A percentile compares a stretch with the other conserved stretches of the same genome.
Conservation (phyloP, 306 rosid genomes). For the Dryas alaskensis region DNA sequence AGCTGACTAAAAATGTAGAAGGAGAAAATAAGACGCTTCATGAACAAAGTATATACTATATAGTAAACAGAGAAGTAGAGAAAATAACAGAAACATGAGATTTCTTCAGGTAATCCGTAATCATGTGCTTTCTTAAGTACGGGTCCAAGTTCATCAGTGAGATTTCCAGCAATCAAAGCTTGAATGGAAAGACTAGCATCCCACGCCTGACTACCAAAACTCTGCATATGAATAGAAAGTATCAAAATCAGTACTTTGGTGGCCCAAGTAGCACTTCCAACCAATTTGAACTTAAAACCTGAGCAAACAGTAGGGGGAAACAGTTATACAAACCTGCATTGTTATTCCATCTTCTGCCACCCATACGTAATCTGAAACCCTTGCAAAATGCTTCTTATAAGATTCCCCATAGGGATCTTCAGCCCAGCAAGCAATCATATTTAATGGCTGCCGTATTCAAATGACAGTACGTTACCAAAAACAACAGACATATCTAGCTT, state of each 20-base stretch:
- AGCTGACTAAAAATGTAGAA: too few species aligned
- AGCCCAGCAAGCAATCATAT: constrained; percentile 69
- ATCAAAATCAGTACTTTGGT: neutral
- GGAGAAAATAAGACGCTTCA: too few species aligned
- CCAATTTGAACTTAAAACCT: too few species aligned
- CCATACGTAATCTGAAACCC: constrained; percentile 51
- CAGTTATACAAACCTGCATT: constrained; percentile 35
- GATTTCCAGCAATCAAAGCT: constrained; percentile 54
- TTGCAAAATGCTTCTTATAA: constrained; percentile 60
- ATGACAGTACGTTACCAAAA: too few species aligned
- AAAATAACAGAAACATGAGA: constrained; percentile 35
- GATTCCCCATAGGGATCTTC: constrained; percentile 66
- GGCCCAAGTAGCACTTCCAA: too few species aligned
- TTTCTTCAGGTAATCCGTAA: constrained; percentile 52
- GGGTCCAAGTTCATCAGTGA: constrained; percentile 41
- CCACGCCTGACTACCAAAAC: constrained; percentile 61
- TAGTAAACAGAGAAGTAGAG: too few species aligned
- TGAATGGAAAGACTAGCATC: constrained; percentile 54
- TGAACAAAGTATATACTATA: too few species aligned
- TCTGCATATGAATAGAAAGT: constrained; percentile 17
- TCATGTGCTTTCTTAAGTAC: constrained; percentile 48
- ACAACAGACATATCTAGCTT: too few species aligned
- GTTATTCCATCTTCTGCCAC: constrained; percentile 49
- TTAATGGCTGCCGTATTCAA: constrained; percentile 6
- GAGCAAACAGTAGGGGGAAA: too few species aligned